Evolutionary conservation across 2,329 filamentous ascomycete genomes (phyloP), one percentile per base, ranked within the genome.

Genomic region (Trichocomaceae sp.): DNA sequence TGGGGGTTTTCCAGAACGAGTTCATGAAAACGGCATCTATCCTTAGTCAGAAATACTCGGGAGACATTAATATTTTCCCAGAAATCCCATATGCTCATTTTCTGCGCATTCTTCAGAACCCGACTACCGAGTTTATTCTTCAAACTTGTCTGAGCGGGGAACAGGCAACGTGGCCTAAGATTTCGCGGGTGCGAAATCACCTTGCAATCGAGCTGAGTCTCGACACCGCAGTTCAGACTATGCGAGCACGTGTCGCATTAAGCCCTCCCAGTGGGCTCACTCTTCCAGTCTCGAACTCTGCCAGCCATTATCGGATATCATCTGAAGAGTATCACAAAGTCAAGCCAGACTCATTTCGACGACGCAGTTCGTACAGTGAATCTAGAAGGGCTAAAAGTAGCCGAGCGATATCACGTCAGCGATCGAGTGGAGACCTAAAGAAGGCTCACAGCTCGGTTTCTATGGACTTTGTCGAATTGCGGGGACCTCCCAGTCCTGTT

Each of bases 61-160:
- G 92, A 6, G 91, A 97, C 69, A 96, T 97, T 66, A 97, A 90
- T 45, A 96, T 97, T 52, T 78, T 95, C 31, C 91, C 91, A 0
- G 83, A 90, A 52, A 85, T 95, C 56, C 81, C 81, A 4, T 83
- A 87, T 51, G 79, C 83, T 7, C 86, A 95, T 58, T 81, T 95
- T 20, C 85, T 87, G 0, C 80, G 82, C 8, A 84, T 96, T 23
- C 76, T 97, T 45, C 86, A 81, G 59, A 97, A 97, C 56, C 92
- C 92, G 1, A 90, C 87, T 0, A 75, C 83, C 0, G 88, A 91
- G 4, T 97, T 95, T 67, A 95, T 97, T 88, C 70, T 86, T 5
- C 80, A 86, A 47, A 86, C 88, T 8, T 87, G 87, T 63, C 74
- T 89, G 6, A 80, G 83, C 23, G 92, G 92, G 6, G 88, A 96